Evolutionary conservation across 2,329 filamentous ascomycete genomes (phyloP).

Genomic region (Arthrinium puccinioides): DNA sequence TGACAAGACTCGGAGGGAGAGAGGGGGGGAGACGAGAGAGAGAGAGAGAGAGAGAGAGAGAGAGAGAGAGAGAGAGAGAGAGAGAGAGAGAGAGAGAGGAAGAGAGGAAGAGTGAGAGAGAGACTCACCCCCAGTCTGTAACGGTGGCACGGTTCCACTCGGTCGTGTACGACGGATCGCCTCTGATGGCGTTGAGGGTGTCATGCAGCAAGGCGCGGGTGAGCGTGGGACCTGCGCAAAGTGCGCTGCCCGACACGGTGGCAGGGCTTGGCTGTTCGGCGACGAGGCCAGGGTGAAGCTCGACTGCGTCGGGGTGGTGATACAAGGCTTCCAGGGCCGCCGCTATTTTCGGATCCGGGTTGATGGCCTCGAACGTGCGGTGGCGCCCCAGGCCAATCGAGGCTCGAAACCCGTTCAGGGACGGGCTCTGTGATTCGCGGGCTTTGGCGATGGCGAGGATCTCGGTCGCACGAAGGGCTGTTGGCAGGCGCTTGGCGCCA

Average conservation of each 20-base stretch:
- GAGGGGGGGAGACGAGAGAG: neutral
- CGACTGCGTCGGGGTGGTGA: constrained; percentile 57
- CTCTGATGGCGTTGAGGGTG: neutral
- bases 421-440: constrained; percentile 28
- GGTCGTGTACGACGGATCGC: constrained; percentile 42
- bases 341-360: constrained; percentile 46
- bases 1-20: too few relatives aligned
- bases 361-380: constrained; percentile 51
- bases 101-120: neutral
- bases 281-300: constrained; percentile 63
- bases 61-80: neutral
- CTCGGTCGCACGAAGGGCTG: constrained; percentile 45
- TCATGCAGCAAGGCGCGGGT: neutral
- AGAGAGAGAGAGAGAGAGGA: neutral
- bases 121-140: constrained; percentile 1
- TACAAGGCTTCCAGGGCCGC: constrained; percentile 51
- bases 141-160: constrained; percentile 41
- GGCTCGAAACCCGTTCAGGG: constrained; percentile 57
- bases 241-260: constrained; percentile 44
- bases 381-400: constrained; percentile 55
- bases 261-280: constrained; percentile 49
- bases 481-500: neutral
- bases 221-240: constrained; percentile 34
- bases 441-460: constrained; percentile 54
- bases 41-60: too few relatives aligned